phyloP scores from a whole-genome alignment of 495 filamentous ascomycete species.

The Penicillium bialowiezense region DNA sequence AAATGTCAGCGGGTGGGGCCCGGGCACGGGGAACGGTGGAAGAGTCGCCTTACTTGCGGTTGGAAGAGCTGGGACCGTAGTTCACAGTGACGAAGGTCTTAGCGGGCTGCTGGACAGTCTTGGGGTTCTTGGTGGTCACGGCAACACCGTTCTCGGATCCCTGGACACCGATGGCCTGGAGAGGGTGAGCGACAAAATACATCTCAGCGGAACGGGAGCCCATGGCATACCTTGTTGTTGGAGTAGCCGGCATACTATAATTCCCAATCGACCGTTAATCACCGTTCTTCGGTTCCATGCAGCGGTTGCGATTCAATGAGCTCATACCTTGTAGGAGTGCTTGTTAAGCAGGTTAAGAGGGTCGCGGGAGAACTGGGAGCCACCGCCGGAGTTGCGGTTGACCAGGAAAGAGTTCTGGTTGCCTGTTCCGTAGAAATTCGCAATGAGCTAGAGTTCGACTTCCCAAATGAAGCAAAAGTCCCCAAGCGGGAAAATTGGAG shows the following conservation, averaged over 20 bases:
- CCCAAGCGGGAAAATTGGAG: not conserved
- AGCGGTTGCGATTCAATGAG: not conserved
- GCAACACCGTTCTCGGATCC: slow-evolving; percentile 64
- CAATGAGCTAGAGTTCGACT: slow-evolving; percentile 13
- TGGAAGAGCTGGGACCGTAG: slow-evolving; percentile 65
- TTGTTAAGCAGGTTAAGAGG: slow-evolving; percentile 87
- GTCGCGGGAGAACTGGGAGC: slow-evolving; percentile 87
- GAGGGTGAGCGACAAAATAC: not conserved
- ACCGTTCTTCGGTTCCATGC: not conserved
- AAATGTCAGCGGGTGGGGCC: slow-evolving; percentile 12
- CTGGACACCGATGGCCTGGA: slow-evolving; percentile 77
- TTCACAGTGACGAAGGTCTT: slow-evolving; percentile 59
- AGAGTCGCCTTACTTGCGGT: slow-evolving; percentile 65
- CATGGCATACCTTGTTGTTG: slow-evolving; percentile 80
- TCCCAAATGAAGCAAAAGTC: not conserved
- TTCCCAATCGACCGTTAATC: not conserved
- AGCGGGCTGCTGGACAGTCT: slow-evolving; percentile 63
- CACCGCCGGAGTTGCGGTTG: slow-evolving; percentile 74
- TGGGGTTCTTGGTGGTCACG: slow-evolving; percentile 78
- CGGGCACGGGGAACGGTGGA: not conserved
- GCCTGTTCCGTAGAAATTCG: slow-evolving; percentile 50
- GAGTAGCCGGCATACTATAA: slow-evolving; percentile 80
- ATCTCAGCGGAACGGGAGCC: slow-evolving; percentile 4
- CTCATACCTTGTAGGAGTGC: slow-evolving; percentile 80
- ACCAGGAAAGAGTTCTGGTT: slow-evolving; percentile 80